Base-by-base conservation (phyloP, 345 rosid genomes). In the Brassica cretica region DNA sequence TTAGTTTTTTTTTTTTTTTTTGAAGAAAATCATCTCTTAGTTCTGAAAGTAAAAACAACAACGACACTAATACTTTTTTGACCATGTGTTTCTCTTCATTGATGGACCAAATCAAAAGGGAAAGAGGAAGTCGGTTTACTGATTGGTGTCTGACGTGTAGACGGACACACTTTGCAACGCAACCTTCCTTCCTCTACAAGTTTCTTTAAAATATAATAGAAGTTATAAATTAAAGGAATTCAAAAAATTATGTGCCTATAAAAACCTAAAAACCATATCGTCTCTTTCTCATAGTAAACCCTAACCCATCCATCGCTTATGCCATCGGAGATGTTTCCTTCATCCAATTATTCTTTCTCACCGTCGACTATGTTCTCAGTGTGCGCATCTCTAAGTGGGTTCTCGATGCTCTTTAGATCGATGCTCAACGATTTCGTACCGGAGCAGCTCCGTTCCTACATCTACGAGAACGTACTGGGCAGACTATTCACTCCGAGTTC, bases 331-430 rank as follows among this genome's bases (percentile, higher is more conserved):
- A 41, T 41, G 49, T 41, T 41, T 69, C 44, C 79, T 59, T 46
- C 71, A 1, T 51, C 74, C 0, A 80, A 76, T n/a, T 60, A 77
- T 8, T 75, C 81, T 15, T 73, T 68, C 33, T 72, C 83, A 11
- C 72, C 84, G 0, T 46, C 86, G 67, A 7, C 69, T 3, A n/a
- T 87, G 29, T 80, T 87, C 76, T 77, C 85, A 25, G 80, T 85
- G 1, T 85, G 81, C 70, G 84, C 90, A 41, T 77, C 84, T 5
- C 44, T 85, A 4, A 77, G 84, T 5, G 88, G 84, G 1, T 62
- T 78, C 66, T 58, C 71, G 46, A 84, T 83, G 88, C 71, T 88
- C 41, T 15, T 84, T 18, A 71, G 84, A 16, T 79, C 88, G 4
- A 60, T 86, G 75, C 68, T 77, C 29, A 11, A 75, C 9, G 84